Base-by-base conservation (phyloP, 768 basidiomycete species). In the Termitomyces eurrhizus region DNA sequence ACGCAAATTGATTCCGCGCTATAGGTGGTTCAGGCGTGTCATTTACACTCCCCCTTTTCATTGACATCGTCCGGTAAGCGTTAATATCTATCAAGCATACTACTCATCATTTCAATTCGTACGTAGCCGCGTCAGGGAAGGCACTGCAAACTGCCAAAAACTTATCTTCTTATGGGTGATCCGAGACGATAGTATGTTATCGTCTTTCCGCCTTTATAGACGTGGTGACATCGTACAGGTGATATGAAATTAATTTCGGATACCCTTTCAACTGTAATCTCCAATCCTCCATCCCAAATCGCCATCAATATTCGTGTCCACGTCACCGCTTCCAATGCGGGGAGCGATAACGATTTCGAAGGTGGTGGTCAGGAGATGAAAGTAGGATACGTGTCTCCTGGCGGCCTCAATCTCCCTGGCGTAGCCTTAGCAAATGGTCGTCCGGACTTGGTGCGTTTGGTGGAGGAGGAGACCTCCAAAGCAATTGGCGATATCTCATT, bases 1-100 rank as follows among this genome's bases (percentile, higher is more conserved):
- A 16, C 9, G 13, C 8, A 32, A 32, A 52, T 57, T 24, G 58
- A 46, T 11, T 44, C 6, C 8, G 44, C 37, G 13, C 39, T 24
- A 13, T 48, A 72, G 72, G 84, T 39, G 83, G 83, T 0, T 80
- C 83, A 1, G 83, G 83, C 2, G 68, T 83, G 14, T 74, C 83
- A 3, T 80, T 77, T 58, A 78, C 78, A 1, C 68, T 82, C 6
- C 76, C 83, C 0, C 69, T 81, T 14, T 71, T 83, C 26, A 68
- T 80, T 0, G 74, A 76, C 52, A 59, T 77, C n/a, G 68, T 83
- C 9, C 71, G 73, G 82, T 82, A 62, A 61, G 76, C 65, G 5
- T 58, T 26, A 12, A 7, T n/a, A 44, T 45, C 4, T 21, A 18
- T 21, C 7, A 8, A 37, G 14, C 36, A 41, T 54, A 18, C 26